Base-by-base conservation (phyloP, 2,329 filamentous ascomycete genomes). In the Thyridium curvatum region DNA sequence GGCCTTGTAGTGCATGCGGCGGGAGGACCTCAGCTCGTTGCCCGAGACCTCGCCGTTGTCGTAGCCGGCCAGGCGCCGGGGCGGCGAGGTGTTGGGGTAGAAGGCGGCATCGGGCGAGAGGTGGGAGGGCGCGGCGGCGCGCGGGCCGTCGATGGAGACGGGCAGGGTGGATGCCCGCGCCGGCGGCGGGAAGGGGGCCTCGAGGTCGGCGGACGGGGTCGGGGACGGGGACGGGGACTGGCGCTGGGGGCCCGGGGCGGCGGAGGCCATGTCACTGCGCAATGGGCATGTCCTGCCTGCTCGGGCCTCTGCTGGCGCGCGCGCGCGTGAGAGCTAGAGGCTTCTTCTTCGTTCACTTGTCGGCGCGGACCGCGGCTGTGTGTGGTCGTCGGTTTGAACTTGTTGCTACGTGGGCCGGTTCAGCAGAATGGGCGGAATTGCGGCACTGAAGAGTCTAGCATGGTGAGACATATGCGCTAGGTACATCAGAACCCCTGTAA, bases 101-200 rank as follows among this genome's bases (percentile, higher is more conserved):
- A 87, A 86, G 40, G 87, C 88, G 76, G 94, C 88, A 65, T 91
- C 84, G 13, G 88, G 88, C 4, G 86, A 83, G 32, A 94, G 79
- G 46, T 81, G 82, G 37, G 74, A 82, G 21, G 82, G 80, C n/a
- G n/a, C n/a, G 50, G 82, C 77, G 38, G 70, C 59, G 34, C 70
- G 68, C 21, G 61, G 56, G 16, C 55, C 55, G 17, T 38, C 48
- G 38, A 55, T 47, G 30, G 58, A 55, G 32, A 52, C 46, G 12
- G 66, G 67, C 5, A 61, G 52, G 21, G 66, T 68, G 18, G 64
- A 57, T 13, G 67, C 58, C 43, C 66, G 65, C 36, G 58, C 55
- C 30, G 68, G 50, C 18, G 52, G 49, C 17, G 55, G 52, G 26
- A 51, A 46, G n/a, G 48, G 48, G 21, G 44, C 39, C 34, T 52